Base-by-base conservation (phyloP, 176 grass and related monocot species). In the Triticum monococcum region DNA sequence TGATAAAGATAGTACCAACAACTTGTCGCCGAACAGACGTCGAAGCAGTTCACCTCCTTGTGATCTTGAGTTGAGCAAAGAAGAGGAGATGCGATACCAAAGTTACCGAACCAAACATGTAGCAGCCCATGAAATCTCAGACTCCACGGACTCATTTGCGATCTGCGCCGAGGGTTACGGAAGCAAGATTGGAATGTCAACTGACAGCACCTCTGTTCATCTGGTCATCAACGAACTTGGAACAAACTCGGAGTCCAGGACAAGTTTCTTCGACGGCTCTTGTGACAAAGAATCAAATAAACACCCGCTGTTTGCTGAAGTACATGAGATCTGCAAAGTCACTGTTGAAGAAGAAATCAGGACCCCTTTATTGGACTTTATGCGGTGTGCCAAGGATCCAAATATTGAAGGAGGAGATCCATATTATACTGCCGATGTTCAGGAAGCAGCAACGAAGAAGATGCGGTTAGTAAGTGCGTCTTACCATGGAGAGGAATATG, bases 401-500 rank as follows among this genome's bases (percentile, higher is more conserved):
- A 60, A 46, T 50, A 12, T 75, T 64, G 68, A 37, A 30, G 64
- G 66, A 79, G 66, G 78, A 61, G 40, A 86, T 74, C 48, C 72
- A 11, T 68, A 79, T 46, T 48, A 73, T 38, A 75, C 18, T 75
- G 61, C 60, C 24, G 63, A 80, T 59, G 63, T 75, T 70, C 57
- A 80, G 75, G 89, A 41, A 85, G 57, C 65, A 70, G n/a, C 43
- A 63, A n/a, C 4, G 52, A 91, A 88, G 64, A 88, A 87, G 65
- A 88, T 9, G 54, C 66, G 68, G 62, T 64, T 85, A 62, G 52
- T 26, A 52, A 64, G 41, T 22, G 71, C 82, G 23, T 78, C 78
- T 50, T 88, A 88, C 78, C 37, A 25, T 81, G 63, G 72, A 82
- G 82, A 75, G 62, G 84, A 88, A 30, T 60, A 59, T 83, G 26